Evolutionary conservation across 2,329 filamentous ascomycete genomes (phyloP).

Genomic region (Penicillium sp.): DNA sequence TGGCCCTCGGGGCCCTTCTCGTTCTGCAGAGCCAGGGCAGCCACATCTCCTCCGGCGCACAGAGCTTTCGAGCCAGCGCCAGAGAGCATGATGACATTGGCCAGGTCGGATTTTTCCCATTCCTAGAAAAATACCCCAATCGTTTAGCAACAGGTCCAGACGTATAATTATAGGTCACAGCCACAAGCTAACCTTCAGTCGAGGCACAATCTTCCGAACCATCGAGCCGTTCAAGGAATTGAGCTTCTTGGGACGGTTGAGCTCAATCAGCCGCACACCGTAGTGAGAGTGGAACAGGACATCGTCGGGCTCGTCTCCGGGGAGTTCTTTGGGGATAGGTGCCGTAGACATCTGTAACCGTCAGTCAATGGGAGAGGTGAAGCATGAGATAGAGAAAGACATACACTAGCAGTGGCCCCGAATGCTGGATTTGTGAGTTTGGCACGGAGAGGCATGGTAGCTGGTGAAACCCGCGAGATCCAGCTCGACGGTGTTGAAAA

Average conservation of each 20-base stretch:
- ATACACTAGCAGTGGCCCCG: conserved; percentile 47
- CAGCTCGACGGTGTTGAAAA: conserved; percentile 37
- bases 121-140: too few relatives aligned
- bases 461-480: conserved; percentile 37
- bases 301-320: conserved; percentile 71
- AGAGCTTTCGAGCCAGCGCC: conserved; percentile 76
- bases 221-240: conserved; percentile 92
- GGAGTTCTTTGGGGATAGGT: conserved; percentile 45
- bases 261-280: conserved; percentile 83
- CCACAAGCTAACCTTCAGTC: conserved; percentile 59
- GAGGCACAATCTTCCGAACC: conserved; percentile 85
- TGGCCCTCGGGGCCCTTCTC: conserved; percentile 59
- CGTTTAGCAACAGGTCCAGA: too few relatives aligned
- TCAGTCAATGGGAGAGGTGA: too few relatives aligned
- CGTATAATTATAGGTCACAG: too few relatives aligned
- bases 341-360: conserved; percentile 43
- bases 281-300: conserved; percentile 84
- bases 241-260: conserved; percentile 84
- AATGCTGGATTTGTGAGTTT: conserved; percentile 59
- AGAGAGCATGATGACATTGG: conserved; percentile 86
- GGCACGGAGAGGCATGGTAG: conserved; percentile 75
- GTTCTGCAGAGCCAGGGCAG: conserved; percentile 68
- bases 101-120: conserved; percentile 90
- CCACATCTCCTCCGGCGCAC: conserved; percentile 88
- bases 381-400: too few relatives aligned